These are phyloP conservation scores for Bipolaris sorokiniana DNA, from an alignment of 2,329 filamentous ascomycete genomes.

Conservation along the genomic window DNA sequence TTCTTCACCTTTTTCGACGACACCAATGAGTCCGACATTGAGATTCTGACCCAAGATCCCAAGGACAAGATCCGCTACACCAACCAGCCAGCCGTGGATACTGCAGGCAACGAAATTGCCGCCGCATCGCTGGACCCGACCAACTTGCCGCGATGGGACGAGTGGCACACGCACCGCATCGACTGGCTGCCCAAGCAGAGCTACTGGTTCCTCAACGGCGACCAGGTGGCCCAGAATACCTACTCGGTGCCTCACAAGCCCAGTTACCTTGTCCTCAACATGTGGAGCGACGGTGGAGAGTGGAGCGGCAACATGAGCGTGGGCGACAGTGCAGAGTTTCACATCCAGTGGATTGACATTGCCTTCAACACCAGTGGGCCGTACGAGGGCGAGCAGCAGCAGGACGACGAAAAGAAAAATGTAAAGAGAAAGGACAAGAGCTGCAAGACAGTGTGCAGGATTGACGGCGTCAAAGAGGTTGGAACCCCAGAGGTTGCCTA, in stretches of 20 bases:
- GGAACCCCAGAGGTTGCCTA: constrained; percentile 46
- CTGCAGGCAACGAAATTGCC: constrained; percentile 53
- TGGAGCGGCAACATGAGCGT: constrained; percentile 66
- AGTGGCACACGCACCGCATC: constrained; percentile 65
- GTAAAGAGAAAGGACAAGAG: constrained; percentile 32
- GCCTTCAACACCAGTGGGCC: constrained; percentile 56
- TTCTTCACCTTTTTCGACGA: constrained; percentile 63
- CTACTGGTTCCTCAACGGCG: constrained; percentile 63
- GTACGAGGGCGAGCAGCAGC: constrained; percentile 32
- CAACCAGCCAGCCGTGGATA: constrained; percentile 63
- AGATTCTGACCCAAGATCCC: constrained; percentile 59
- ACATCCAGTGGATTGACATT: constrained; percentile 69
- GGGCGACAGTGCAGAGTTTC: constrained; percentile 59
- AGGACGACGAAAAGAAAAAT: constrained; percentile 19
- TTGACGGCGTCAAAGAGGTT: constrained; percentile 44
- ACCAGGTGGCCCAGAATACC: constrained; percentile 58
- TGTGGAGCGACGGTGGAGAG: constrained; percentile 66
- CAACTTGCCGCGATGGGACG: constrained; percentile 58
- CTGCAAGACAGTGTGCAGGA: constrained; percentile 47
- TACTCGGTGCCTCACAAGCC: constrained; percentile 63
- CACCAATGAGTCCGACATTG: constrained; percentile 59
- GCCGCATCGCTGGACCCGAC: constrained; percentile 58
- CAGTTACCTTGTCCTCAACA: constrained; percentile 63
- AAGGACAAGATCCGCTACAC: constrained; percentile 59
- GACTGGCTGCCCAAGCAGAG: constrained; percentile 64